Evolutionary conservation across 768 basidiomycete genomes (phyloP).

Genomic region (Amanita inopinata): DNA sequence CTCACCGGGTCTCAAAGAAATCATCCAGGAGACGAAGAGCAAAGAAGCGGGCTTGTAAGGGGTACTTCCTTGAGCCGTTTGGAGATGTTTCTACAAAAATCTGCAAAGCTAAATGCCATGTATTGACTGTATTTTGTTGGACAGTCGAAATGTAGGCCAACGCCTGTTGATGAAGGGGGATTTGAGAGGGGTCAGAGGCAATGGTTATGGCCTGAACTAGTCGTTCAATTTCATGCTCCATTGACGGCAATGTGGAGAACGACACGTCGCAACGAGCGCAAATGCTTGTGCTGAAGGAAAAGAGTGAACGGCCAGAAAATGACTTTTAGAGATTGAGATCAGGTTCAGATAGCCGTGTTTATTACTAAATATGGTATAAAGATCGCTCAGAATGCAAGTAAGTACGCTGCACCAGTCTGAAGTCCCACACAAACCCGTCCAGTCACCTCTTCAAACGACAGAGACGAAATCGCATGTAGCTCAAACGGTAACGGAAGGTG

Average conservation of each 20-base stretch:
- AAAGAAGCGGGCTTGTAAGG: conserved; percentile 68
- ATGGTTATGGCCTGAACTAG: conserved; percentile 80
- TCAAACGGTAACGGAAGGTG: conserved; percentile 44
- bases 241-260: conserved; percentile 17
- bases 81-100: conserved; percentile 57
- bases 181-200: conserved; percentile 72
- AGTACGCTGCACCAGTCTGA: conserved; percentile 43
- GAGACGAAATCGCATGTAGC: conserved; percentile 30
- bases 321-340: conserved; percentile 5
- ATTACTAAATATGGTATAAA: conserved; percentile 5
- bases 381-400: conserved; percentile 27
- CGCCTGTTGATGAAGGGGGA: conserved; percentile 73
- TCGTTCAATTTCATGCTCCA: conserved; percentile 72
- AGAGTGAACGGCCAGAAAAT: conserved; percentile 1
- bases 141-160: conserved; percentile 73
- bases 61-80: conserved; percentile 58
- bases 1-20: conserved; percentile 76
- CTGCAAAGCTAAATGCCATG: conserved; percentile 75
- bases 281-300: conserved; percentile 1
- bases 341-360: conserved; percentile 6
- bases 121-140: conserved; percentile 62
- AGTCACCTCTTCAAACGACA: conserved; percentile 48
- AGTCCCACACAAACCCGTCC: conserved; percentile 43
- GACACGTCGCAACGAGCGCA: conserved; percentile 3
- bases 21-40: conserved; percentile 74